These are phyloP conservation scores for Orychophragmus violaceus DNA, from an alignment of 345 rosid genomes.

Conservation along the genomic window DNA sequence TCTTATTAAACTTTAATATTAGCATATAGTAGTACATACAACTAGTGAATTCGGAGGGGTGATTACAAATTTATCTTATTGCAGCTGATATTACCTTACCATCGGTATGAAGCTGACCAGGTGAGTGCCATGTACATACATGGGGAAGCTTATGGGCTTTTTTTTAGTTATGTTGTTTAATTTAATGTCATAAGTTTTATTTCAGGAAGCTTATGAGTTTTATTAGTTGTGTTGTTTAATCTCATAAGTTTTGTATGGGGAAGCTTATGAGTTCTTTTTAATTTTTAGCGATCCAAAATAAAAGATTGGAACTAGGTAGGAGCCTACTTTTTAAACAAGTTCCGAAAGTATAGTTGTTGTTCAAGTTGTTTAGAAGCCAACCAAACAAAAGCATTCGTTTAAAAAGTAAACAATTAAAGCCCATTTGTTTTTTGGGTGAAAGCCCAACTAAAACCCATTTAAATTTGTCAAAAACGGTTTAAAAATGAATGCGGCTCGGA, in stretches of 20 bases:
- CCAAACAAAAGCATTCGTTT: neutral
- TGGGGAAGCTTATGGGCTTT: neutral
- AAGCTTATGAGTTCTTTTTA: neutral
- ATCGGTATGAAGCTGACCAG: slow-evolving; percentile 81
- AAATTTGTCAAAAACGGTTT: too few relatives aligned
- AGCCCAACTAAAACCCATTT: too few relatives aligned
- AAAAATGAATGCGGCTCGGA: too few relatives aligned
- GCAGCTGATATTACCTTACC: slow-evolving; percentile 82
- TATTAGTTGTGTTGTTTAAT: neutral
- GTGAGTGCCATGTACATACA: slow-evolving; percentile 37
- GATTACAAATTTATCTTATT: slow-evolving; percentile 14
- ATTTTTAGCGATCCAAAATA: too few relatives aligned
- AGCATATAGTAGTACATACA: too few relatives aligned
- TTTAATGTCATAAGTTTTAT: neutral
- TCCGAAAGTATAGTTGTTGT: neutral
- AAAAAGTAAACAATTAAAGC: too few relatives aligned
- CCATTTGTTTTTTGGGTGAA: too few relatives aligned
- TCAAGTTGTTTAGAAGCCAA: neutral
- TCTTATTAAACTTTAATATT: neutral
- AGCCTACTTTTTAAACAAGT: neutral
- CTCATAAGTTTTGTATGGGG: neutral
- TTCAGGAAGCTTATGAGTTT: neutral
- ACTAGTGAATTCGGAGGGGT: slow-evolving; percentile 12
- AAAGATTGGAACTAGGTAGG: too few relatives aligned
- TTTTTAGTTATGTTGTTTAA: too few relatives aligned